Evolutionary conservation across 225 moss, liverwort and hornwort species (phyloP), one percentile per base, ranked within the genome.

Genomic region (Polytrichum formosum): DNA sequence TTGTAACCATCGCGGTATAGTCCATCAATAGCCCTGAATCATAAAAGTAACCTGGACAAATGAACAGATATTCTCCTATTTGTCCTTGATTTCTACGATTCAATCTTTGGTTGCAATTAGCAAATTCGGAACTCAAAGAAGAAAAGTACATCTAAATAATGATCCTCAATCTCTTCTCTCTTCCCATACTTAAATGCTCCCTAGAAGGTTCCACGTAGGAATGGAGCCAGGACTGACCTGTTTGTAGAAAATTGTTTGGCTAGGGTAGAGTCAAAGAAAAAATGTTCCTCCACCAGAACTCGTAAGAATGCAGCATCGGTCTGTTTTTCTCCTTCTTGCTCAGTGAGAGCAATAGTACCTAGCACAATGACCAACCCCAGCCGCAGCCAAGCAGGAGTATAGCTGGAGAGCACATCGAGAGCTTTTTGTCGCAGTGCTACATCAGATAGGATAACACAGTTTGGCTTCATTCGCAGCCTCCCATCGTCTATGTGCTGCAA

Each of bases 401-500:
- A 93, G 66, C 84, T 88, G 80, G 90, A 70, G 55, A 93, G 80
- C 68, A 93, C 90, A 30, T 77, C 71, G 30, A 93, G 59, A 66
- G 91, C 93, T 83, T 91, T 93, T 31, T 84, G 82, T 46, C 88
- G 83, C n/a, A 91, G 60, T 16, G 91, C 91, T 26, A 91, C 85
- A 65, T 93, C 93, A 55, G 86, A 75, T 63, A 93, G 74, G 29
- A 90, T 54, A 21, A 80, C 76, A 71, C 91, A 91, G 21, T 87
- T 81, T 63, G 82, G 85, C 81, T 90, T 91, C 91, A 93, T 93
- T 65, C 86, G 89, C 75, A 93, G 73, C 72, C 93, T 91, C 64
- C 93, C 93, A 74, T 93, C 93, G 68, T 91, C 93, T 61, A 93
- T 80, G 76, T 88, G 79, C 93, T 93, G 93, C 81, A 76, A 71